These are phyloP conservation scores for Fusarium ambrosium DNA, from an alignment of 2,329 filamentous ascomycete genomes.

Conservation along the genomic window DNA sequence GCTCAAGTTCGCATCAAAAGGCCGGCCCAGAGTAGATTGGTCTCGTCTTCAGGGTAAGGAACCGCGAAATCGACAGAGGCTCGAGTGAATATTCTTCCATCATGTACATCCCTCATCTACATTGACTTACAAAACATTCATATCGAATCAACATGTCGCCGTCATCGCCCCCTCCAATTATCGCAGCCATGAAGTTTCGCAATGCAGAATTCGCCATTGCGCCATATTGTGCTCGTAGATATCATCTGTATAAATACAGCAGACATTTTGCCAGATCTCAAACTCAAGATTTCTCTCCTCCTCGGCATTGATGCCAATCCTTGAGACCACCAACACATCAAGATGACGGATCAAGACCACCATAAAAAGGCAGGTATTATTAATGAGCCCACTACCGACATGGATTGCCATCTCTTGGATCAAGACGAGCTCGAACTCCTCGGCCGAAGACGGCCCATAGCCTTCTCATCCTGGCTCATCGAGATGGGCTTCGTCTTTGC, in stretches of 20 bases:
- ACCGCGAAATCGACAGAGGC: background rate
- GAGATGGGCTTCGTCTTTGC: constrained; percentile 75
- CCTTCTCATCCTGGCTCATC: constrained; percentile 64
- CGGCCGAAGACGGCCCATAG: constrained; percentile 71
- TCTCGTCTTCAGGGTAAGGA: background rate
- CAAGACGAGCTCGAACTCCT: constrained; percentile 66
- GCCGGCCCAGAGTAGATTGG: background rate
- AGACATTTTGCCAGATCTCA: background rate
- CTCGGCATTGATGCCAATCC: background rate
- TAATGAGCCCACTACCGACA: background rate
- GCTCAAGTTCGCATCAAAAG: background rate
- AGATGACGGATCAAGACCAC: background rate
- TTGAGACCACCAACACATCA: background rate
- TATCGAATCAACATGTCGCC: background rate
- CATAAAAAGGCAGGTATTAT: background rate
- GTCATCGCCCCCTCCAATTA: background rate
- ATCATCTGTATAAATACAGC: background rate
- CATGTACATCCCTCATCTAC: background rate
- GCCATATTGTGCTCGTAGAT: background rate
- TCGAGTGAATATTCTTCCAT: background rate
- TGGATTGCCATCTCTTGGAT: constrained; percentile 22
- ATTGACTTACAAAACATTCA: background rate
- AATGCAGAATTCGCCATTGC: background rate
- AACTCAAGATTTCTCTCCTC: background rate
- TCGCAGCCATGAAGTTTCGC: background rate